Evolutionary conservation across 805 yeast genomes (phyloP), one percentile per base, ranked within the genome.

Genomic region (Candida pini): DNA sequence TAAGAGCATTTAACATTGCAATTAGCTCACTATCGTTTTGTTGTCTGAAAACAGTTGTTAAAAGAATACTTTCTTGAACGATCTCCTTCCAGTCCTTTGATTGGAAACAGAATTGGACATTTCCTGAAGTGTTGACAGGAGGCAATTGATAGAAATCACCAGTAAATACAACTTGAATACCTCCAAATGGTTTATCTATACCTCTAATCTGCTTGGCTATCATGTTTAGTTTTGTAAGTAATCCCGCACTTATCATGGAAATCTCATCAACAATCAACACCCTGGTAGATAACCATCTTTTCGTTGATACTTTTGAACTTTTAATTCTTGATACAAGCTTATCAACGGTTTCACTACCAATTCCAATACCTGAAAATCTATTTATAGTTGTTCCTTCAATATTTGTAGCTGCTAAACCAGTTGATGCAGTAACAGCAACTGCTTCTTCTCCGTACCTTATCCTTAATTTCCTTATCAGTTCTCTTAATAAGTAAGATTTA

Each of bases 121-220:
- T 51, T 0, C 57, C 58, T 15, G 54, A 59, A 27, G 62, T 66
- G 29, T 40, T 34, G 6, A 92, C 94, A 0, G 98, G 98, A 1
- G 98, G 98, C 28, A 92, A 66, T 61, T 92, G 98, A 58, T 82
- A 89, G 54, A 90, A 89, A 60, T 92, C 98, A n/a, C 98, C 98
- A 4, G 95, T 82, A 23, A 89, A 60, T 9, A 92, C 75, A 12
- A 92, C 47, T 51, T 92, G 98, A 28, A 92, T 80, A 0, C 98
- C 98, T 5, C 98, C 98, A 67, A 92, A 92, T 0, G 97, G 96
- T 31, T 44, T 45, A 10, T 63, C 55, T 17, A 45, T 58, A 16
- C 60, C 64, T 25, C 80, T 68, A 3, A 81, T 34, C 1, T 48
- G 50, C 44, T 81, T 68, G 0, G 92, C 97, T 24, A 90, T 60